Percentiles rank a stretch among this genome's conserved stretches.
Conservation (phyloP, 2,329 filamentous ascomycete species). For the Fusarium xylarioides region DNA sequence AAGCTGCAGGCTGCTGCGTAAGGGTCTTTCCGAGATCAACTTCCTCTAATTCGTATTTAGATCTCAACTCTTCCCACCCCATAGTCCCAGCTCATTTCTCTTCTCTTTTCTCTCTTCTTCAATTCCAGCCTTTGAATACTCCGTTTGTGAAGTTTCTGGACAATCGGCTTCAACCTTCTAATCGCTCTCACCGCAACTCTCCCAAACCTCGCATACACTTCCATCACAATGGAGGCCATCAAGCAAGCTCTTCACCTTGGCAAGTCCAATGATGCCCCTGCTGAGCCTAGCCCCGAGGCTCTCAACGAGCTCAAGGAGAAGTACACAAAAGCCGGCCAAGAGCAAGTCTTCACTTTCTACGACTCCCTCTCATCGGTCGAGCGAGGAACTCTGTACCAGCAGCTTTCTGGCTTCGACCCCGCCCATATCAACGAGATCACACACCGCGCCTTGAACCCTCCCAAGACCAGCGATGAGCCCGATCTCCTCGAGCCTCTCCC, state of each 20-base stretch:
- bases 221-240: constrained; percentile 54
- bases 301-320: constrained; percentile 75
- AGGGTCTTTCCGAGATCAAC: constrained; percentile 33
- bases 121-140: constrained; percentile 8
- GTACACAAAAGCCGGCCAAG: constrained; percentile 79
- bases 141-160: not conserved
- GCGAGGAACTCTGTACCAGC: constrained; percentile 81
- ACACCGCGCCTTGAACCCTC: constrained; percentile 81
- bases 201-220: constrained; percentile 9
- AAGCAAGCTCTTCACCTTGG: constrained; percentile 54
- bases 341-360: constrained; percentile 83
- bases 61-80: constrained; percentile 26
- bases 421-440: constrained; percentile 88
- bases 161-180: constrained; percentile 5
- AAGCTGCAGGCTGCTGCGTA: constrained; percentile 12
- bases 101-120: constrained; percentile 14
- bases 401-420: constrained; percentile 84
- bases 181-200: constrained; percentile 29
- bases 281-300: constrained; percentile 71
- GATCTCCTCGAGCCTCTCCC: constrained; percentile 84
- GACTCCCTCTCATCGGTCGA: constrained; percentile 78
- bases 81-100: constrained; percentile 14
- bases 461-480: constrained; percentile 66
- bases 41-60: constrained; percentile 34
- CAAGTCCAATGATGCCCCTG: constrained; percentile 44